Percentiles rank a stretch among this genome's conserved stretches.
Conservation (phyloP, 2,329 filamentous ascomycete genomes). For the Elsinoe perseae region DNA sequence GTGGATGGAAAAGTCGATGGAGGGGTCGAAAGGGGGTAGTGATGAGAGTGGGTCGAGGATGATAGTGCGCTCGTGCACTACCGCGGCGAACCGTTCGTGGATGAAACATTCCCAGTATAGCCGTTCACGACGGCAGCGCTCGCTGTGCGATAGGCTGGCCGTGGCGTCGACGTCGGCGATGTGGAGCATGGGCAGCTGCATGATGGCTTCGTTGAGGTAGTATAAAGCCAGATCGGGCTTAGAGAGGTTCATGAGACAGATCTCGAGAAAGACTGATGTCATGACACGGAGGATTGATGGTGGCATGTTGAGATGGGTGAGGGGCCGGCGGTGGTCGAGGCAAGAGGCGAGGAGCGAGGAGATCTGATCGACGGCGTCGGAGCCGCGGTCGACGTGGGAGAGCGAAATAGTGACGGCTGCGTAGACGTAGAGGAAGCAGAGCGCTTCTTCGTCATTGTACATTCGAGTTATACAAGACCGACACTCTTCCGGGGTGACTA, state of each 20-base stretch:
- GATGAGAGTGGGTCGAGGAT: constrained; percentile 34
- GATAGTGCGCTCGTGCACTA: constrained; percentile 42
- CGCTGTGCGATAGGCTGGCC: constrained; percentile 28
- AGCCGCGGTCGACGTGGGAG: constrained; percentile 26
- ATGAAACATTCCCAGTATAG: constrained; percentile 52
- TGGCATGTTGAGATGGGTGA: constrained; percentile 1
- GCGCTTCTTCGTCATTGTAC: constrained; percentile 32
- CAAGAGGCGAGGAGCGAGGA: constrained; percentile 32
- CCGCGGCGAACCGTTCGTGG: constrained; percentile 50
- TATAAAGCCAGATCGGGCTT: constrained; percentile 44
- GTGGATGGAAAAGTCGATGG: constrained; percentile 34
- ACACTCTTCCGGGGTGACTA: constrained; percentile 38
- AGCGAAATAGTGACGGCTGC: constrained; percentile 41
- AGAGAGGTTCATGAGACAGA: constrained; percentile 44
- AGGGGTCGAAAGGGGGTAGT: constrained; percentile 36
- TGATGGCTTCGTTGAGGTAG: constrained; percentile 45
- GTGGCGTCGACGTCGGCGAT: constrained; percentile 36
- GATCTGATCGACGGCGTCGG: constrained; percentile 28
- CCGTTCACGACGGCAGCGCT: constrained; percentile 40
- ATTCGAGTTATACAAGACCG: constrained; percentile 30
- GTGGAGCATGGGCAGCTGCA: constrained; percentile 39
- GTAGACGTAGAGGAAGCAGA: constrained; percentile 40
- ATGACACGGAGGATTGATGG: constrained; percentile 41
- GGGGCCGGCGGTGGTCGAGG: constrained; percentile 30
- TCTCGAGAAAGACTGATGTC: constrained; percentile 48